Evolutionary conservation across 2,329 filamentous ascomycete species (phyloP), one percentile per base, ranked within the genome.

Genomic region (Thermothelomyces thermophilus): DNA sequence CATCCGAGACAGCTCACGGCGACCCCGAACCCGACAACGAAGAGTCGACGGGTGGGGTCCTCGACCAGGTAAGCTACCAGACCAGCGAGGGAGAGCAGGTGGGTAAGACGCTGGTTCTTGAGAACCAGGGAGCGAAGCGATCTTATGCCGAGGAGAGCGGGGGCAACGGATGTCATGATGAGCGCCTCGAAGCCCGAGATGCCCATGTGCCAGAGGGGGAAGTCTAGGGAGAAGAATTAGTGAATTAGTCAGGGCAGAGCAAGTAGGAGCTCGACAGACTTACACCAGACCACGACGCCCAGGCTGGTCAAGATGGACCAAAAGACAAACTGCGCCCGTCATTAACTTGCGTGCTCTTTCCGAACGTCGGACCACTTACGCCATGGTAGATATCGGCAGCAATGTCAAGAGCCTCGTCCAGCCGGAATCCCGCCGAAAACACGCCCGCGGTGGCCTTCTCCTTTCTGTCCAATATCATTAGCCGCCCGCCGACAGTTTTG

Each of bases 131-230:
- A 78, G 52, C 89, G 84, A 16, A 96, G 53, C 1, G 83, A 73
- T 41, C 76, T 76, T 55, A 90, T 84, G 19, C 76, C 82, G 37
- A 98, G 80, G 17, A 97, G 67, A 34, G 90, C 74, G 0, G 93
- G 93, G 4, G 90, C 87, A 45, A 91, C 68, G 3, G 88, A 91
- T 43, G 79, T 80, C 82, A 97, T 85, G 62, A 98, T 84, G 58
- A 95, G 76, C 37, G 83, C 85, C 70, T 98, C 93, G 64, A 93
- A 98, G 55, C 93, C 93, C 3, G 91, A 97, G 53, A 98, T 94
- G 24, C 93, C 93, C 93, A 98, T 98, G 66, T 96, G 83, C 93
- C 93, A 98, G 10, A 98, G 79, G 13, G 93, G 93, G 66, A 98
- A 98, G 68, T 94, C 86, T 89, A 55, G 2, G 3, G 14, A 47